phyloP scores from a whole-genome alignment of 495 filamentous ascomycete species.

The Penicillium mononematosum region DNA sequence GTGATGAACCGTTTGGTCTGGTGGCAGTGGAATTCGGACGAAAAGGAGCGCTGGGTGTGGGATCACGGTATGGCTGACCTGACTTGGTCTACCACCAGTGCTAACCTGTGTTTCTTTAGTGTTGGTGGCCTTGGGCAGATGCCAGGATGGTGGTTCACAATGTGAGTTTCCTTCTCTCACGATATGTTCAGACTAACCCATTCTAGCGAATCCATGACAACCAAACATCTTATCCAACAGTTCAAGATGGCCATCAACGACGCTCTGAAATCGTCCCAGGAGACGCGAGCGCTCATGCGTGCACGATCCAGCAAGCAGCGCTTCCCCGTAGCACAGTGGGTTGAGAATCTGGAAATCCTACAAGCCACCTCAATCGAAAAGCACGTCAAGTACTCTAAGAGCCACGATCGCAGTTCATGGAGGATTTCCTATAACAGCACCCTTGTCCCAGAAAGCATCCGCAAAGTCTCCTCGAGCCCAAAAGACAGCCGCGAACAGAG shows the following conservation, averaged over 20 bases:
- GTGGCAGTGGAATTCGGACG: conserved; percentile 79
- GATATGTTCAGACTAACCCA: conserved; percentile 4
- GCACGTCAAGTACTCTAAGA: conserved; percentile 22
- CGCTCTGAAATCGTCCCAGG: conserved; percentile 60
- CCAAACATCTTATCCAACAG: conserved; percentile 66
- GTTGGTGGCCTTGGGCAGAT: conserved; percentile 70
- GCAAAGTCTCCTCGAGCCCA: conserved; percentile 12
- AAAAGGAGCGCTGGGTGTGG: conserved; percentile 74
- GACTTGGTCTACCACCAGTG: not conserved
- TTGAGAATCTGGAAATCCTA: conserved; percentile 61
- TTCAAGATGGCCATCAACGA: conserved; percentile 68
- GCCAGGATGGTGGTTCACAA: conserved; percentile 71
- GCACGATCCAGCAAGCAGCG: conserved; percentile 71
- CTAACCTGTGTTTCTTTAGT: conserved; percentile 16
- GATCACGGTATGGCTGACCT: conserved; percentile 39
- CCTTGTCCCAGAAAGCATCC: conserved; percentile 10
- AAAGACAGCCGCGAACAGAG: conserved; percentile 13
- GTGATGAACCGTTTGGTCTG: conserved; percentile 76
- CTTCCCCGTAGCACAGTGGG: conserved; percentile 70
- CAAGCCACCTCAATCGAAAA: conserved; percentile 54
- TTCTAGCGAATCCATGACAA: conserved; percentile 59
- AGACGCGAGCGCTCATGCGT: conserved; percentile 64
- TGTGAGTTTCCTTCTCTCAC: conserved; percentile 22
- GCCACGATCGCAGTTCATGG: conserved; percentile 12
- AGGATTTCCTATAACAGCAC: conserved; percentile 20